Evolutionary conservation across 2,329 filamentous ascomycete species (phyloP).

Genomic region (Ophiostoma quercus): DNA sequence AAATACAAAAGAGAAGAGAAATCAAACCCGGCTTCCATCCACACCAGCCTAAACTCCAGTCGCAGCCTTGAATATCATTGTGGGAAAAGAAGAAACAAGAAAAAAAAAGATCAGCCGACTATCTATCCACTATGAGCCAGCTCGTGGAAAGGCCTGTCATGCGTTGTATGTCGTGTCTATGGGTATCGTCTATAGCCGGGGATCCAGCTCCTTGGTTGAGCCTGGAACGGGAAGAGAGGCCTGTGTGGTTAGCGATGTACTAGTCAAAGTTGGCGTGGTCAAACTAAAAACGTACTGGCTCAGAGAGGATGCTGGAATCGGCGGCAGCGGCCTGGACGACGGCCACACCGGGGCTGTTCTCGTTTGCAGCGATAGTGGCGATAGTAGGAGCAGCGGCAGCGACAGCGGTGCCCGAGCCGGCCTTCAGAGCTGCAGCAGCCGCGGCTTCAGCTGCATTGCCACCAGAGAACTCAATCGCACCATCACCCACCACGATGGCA

Average conservation of each 20-base stretch:
- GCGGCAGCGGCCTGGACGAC: conserved; percentile 11
- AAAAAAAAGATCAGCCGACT: not conserved
- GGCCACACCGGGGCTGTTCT: conserved; percentile 12
- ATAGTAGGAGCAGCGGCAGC: not conserved
- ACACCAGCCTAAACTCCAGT: not conserved
- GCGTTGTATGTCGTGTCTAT: not conserved
- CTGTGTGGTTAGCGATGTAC: not conserved
- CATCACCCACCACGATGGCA: conserved; percentile 37
- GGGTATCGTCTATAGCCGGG: not conserved
- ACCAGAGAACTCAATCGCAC: conserved; percentile 17
- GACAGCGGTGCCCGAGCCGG: not conserved
- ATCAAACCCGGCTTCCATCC: not conserved
- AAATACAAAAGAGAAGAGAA: not conserved
- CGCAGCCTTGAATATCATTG: not conserved
- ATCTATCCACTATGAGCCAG: conserved; percentile 3
- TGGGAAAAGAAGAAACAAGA: not conserved
- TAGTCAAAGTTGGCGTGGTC: not conserved
- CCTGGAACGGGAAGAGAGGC: not conserved
- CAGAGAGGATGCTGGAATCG: conserved; percentile 15
- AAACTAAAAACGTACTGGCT: conserved; percentile 16
- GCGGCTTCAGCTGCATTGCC: not conserved
- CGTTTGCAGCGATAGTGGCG: not conserved
- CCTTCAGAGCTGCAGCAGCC: conserved; percentile 6
- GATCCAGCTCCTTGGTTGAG: conserved; percentile 11
- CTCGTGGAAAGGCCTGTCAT: not conserved